Percentiles rank a stretch among this genome's conserved stretches.
phyloP scores from a whole-genome alignment of 1,284 basidiomycete species.

The Rugosomyces carneus region DNA sequence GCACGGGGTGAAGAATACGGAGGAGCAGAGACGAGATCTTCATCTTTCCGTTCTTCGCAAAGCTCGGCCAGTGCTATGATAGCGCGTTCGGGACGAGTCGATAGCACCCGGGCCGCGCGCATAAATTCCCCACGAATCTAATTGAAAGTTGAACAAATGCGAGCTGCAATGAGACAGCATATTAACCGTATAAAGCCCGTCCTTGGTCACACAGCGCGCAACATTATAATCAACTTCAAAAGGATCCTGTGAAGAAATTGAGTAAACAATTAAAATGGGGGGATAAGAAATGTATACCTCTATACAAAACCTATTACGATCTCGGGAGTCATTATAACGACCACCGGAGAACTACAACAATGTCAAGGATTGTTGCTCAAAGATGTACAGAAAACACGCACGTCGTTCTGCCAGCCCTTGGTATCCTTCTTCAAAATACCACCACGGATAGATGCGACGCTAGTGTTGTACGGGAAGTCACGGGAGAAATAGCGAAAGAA shows the following conservation, averaged over 20 bases:
- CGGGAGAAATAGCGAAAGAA: slow-evolving; percentile 97
- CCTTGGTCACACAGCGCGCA: slow-evolving; percentile 91
- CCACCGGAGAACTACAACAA: slow-evolving; percentile 36
- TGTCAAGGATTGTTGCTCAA: slow-evolving; percentile 8
- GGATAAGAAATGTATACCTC: slow-evolving; percentile 52
- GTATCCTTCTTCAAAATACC: slow-evolving; percentile 86
- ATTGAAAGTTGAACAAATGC: slow-evolving; percentile 5
- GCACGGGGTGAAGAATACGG: slow-evolving; percentile 48
- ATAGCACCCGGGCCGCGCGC: slow-evolving; percentile 85
- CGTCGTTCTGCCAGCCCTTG: slow-evolving; percentile 93
- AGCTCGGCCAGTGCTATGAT: slow-evolving; percentile 76
- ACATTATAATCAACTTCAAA: slow-evolving; percentile 97
- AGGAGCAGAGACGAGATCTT: slow-evolving; percentile 50
- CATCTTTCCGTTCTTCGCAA: slow-evolving; percentile 71
- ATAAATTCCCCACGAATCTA: slow-evolving; percentile 98
- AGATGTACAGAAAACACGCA: slow-evolving; percentile 32
- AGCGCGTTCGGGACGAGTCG: slow-evolving; percentile 74
- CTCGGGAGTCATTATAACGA: slow-evolving; percentile 70
- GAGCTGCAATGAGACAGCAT: neutral
- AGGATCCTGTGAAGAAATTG: slow-evolving; percentile 63
- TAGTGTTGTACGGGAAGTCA: slow-evolving; percentile 89
- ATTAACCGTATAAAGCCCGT: slow-evolving; percentile 88
- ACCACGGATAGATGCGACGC: slow-evolving; percentile 87
- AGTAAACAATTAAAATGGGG: neutral
- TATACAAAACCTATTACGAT: slow-evolving; percentile 90